phyloP scores from a whole-genome alignment of 2,329 filamentous ascomycete genomes.

The Xylariaceae sp. region DNA sequence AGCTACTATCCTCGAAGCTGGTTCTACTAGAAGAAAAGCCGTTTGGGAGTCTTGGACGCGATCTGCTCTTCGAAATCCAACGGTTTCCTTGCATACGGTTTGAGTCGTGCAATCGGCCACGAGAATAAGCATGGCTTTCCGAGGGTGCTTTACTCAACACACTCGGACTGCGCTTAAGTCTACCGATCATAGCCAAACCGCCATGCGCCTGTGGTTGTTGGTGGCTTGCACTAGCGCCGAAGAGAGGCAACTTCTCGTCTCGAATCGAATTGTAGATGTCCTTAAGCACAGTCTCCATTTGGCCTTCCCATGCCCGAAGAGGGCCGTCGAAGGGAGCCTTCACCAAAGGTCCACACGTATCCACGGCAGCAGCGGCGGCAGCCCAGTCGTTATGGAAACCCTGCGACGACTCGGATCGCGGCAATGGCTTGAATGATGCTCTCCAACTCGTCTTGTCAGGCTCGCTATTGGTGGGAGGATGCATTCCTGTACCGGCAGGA shows the following conservation, averaged over 20 bases:
- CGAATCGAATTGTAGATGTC: slow-evolving; percentile 88
- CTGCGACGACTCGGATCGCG: slow-evolving; percentile 41
- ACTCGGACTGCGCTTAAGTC: slow-evolving; percentile 81
- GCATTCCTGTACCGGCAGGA: slow-evolving; percentile 24
- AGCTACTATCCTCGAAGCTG: slow-evolving; percentile 85
- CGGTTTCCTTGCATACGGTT: slow-evolving; percentile 52
- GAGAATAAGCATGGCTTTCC: slow-evolving; percentile 63
- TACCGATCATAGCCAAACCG: slow-evolving; percentile 66
- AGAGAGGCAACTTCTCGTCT: slow-evolving; percentile 77
- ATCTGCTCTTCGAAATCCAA: slow-evolving; percentile 83
- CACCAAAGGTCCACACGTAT: slow-evolving; percentile 70
- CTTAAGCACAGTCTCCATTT: slow-evolving; percentile 86
- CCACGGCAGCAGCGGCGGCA: slow-evolving; percentile 29
- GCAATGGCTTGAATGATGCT: slow-evolving; percentile 46
- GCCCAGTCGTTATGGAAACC: slow-evolving; percentile 35
- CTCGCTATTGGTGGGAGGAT: slow-evolving; percentile 22
- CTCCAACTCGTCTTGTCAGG: slow-evolving; percentile 29
- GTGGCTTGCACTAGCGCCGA: slow-evolving; percentile 58
- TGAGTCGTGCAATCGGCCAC: slow-evolving; percentile 64
- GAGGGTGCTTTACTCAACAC: slow-evolving; percentile 91
- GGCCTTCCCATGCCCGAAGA: slow-evolving; percentile 76
- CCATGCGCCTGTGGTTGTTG: slow-evolving; percentile 46
- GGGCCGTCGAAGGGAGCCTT: slow-evolving; percentile 70
- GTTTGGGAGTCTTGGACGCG: slow-evolving; percentile 71
- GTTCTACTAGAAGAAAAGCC: slow-evolving; percentile 87